These are phyloP conservation scores for Plasmodium inui DNA, from an alignment of 169 alveolate genomes.

Conservation along the genomic window DNA sequence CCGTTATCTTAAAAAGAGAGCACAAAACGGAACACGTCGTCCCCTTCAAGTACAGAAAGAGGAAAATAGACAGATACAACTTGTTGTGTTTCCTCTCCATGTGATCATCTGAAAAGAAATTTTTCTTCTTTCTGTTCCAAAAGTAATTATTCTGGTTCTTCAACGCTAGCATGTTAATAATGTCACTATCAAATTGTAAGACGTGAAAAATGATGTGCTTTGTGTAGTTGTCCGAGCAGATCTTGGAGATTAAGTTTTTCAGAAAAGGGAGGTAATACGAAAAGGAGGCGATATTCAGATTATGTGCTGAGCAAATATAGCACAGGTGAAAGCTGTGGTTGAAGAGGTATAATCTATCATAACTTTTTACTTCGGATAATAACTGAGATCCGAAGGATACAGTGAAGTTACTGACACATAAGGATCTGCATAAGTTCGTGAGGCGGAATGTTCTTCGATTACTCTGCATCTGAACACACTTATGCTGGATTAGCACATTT, in stretches of 20 bases:
- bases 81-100: slow-evolving; percentile 37
- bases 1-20: slow-evolving; percentile 31
- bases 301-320: slow-evolving; percentile 38
- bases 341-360: slow-evolving; percentile 14
- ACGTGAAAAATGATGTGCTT: slow-evolving; percentile 43
- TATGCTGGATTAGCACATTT: slow-evolving; percentile 11
- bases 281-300: slow-evolving; percentile 28
- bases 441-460: neutral
- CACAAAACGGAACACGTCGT: neutral
- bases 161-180: slow-evolving; percentile 52
- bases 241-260: slow-evolving; percentile 23
- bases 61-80: slow-evolving; percentile 35
- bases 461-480: slow-evolving; percentile 31
- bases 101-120: neutral
- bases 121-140: neutral
- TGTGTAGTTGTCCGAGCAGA: slow-evolving; percentile 26
- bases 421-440: slow-evolving; percentile 41
- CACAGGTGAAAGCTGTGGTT: slow-evolving; percentile 60
- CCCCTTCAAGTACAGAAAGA: slow-evolving; percentile 29
- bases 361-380: slow-evolving; percentile 27
- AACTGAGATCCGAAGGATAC: slow-evolving; percentile 28
- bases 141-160: slow-evolving; percentile 1
- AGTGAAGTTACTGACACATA: slow-evolving; percentile 58
- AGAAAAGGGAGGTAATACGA: slow-evolving; percentile 26
- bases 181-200: slow-evolving; percentile 55